Evolutionary conservation across 495 filamentous ascomycete species (phyloP), one percentile per base, ranked within the genome.

Genomic region (Neurospora terricola): DNA sequence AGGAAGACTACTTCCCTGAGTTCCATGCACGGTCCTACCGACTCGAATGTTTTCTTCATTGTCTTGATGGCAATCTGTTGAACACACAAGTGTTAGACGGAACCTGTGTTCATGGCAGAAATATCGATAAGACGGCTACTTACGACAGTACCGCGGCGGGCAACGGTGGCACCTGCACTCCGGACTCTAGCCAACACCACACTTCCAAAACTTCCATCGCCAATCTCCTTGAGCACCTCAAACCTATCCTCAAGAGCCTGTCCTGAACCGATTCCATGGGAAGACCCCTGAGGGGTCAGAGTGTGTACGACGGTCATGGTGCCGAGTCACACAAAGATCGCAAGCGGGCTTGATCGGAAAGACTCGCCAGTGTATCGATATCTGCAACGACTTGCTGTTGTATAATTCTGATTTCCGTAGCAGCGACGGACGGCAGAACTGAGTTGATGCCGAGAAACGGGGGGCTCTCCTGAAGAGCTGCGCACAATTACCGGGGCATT

Each of bases 41-140:
- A 95, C 43, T 98, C 94, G 76, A 98, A 99, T 0, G 92, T 93
- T 88, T 99, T 99, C 87, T 99, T 99, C 96, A 99, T 98, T 21
- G 96, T 98, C 85, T 99, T 99, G 80, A 99, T 97, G 3, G 96
- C 96, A 76, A 99, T 94, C 96, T 99, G 72, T 12, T 43, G 11
- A 36, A 69, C 3, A 21, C 40, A 36, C 27, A 66, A 34, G 54
- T 27, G 27, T 66, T 66, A 66, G 54, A 34, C 14, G 34, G 27
- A 66, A 66, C 54, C 27, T 8, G 23, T 8, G 54, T 7, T 66
- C 54, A 66, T 36, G 54, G 37, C 7, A 42, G 39, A n/a, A 48
- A 21, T n/a, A 1, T 21, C 21, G 38, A 36, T 5, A 21, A 75
- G 2, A 37, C 36, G 16, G 42, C 21, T 72, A 86, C 90, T 82